phyloP scores from a whole-genome alignment of 208 protist species.

The Leishmania martiniquensis region DNA sequence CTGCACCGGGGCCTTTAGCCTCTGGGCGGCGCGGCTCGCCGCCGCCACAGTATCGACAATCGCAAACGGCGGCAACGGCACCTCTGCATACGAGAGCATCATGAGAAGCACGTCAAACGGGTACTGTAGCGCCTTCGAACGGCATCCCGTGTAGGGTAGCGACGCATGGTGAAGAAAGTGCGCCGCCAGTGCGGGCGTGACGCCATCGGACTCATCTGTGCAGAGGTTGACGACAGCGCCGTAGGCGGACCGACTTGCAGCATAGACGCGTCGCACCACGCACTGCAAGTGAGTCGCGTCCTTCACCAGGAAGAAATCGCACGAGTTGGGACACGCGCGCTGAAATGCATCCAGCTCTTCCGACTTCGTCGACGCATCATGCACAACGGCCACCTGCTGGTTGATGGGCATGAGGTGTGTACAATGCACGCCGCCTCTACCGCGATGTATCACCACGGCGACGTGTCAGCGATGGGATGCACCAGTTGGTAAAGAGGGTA shows the following conservation, averaged over 20 bases:
- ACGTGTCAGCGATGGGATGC: background rate
- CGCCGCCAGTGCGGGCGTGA: constrained; percentile 43
- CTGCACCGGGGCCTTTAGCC: constrained; percentile 36
- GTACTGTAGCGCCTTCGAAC: constrained; percentile 48
- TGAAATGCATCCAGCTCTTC: constrained; percentile 38
- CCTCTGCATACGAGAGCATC: constrained; percentile 75
- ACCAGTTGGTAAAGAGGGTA: background rate
- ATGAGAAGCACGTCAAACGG: constrained; percentile 72
- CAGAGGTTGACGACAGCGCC: constrained; percentile 55
- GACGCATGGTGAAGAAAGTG: constrained; percentile 44
- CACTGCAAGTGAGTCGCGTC: constrained; percentile 41
- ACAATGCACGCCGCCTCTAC: background rate
- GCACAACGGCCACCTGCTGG: constrained; percentile 16
- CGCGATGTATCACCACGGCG: background rate
- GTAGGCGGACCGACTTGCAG: constrained; percentile 12
- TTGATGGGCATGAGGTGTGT: background rate
- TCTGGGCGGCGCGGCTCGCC: constrained; percentile 25
- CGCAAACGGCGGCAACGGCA: constrained; percentile 64
- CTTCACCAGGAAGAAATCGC: constrained; percentile 36
- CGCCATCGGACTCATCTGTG: constrained; percentile 33
- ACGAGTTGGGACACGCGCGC: constrained; percentile 28
- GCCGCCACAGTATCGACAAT: constrained; percentile 38
- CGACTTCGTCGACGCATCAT: constrained; percentile 20
- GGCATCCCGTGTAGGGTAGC: constrained; percentile 62
- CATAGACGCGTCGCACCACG: constrained; percentile 35